Percentiles rank a stretch among this genome's conserved stretches.
These are phyloP conservation scores for Hymenochaete sp. DNA, from an alignment of 1,284 basidiomycete species.

Conservation along the genomic window DNA sequence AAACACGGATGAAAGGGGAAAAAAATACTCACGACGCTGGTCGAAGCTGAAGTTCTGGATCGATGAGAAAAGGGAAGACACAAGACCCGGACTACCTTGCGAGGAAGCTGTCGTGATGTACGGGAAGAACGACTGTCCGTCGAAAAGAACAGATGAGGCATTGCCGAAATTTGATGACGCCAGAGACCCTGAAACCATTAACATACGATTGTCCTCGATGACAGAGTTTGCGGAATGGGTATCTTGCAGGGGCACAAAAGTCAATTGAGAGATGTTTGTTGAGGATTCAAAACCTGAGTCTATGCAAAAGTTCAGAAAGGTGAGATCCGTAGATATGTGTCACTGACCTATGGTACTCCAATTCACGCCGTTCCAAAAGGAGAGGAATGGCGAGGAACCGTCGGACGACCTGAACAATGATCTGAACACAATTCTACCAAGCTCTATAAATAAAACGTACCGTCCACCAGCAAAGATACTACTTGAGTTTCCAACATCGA, in stretches of 20 bases:
- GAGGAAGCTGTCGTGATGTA: constrained; percentile 69
- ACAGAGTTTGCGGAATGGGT: constrained; percentile 61
- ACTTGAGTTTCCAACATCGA: constrained; percentile 72
- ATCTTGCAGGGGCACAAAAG: constrained; percentile 82
- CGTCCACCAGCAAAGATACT: constrained; percentile 89
- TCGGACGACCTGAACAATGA: constrained; percentile 37
- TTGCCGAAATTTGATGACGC: constrained; percentile 66
- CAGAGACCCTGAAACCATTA: constrained; percentile 82
- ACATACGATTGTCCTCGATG: constrained; percentile 80
- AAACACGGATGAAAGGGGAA: constrained; percentile 1
- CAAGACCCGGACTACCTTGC: constrained; percentile 62
- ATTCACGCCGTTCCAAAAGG: constrained; percentile 70
- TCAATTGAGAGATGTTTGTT: constrained; percentile 71
- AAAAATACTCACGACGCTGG: constrained; percentile 49
- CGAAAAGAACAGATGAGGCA: constrained; percentile 79
- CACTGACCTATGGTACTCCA: constrained; percentile 62
- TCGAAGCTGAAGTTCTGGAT: constrained; percentile 67
- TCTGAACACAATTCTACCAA: constrained; percentile 8
- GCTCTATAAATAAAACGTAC: constrained; percentile 28
- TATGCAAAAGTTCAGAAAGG: constrained; percentile 23
- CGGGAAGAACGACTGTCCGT: constrained; percentile 78
- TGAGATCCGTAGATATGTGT: background rate
- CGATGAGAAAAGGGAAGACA: constrained; percentile 79
- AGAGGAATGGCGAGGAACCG: constrained; percentile 60
- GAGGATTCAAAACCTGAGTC: constrained; percentile 45